Base-by-base conservation (phyloP, 148 eudicot genomes). In the Cornus suecica region DNA sequence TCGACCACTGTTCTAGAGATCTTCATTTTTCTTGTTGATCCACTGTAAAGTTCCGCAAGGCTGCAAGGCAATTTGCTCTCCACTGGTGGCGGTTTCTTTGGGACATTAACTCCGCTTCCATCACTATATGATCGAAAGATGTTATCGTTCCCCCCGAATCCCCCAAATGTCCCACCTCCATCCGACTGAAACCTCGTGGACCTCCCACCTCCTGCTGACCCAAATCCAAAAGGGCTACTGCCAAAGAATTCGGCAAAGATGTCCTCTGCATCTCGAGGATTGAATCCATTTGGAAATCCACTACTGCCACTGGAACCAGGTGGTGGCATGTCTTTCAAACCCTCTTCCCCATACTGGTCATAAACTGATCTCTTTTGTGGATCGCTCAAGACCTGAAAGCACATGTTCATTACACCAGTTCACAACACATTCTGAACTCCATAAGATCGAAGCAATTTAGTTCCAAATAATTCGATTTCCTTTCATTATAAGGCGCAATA, bases 221-320 rank as follows among this genome's bases (percentile, higher is more conserved):
- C 93, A 73, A 79, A 92, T 26, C 75, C 92, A 32, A 94, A 94
- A 18, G 98, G 95, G 73, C 92, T 92, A 18, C 88, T 85, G 42
- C 98, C 98, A 30, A 94, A 94, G 71, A 92, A 94, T 70, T 94
- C 97, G 0, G 98, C 87, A 68, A 94, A 94, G 20, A 94, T 94
- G 67, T 94, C 98, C 69, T 94, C 97, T 15, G 98, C 98, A 69
- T 91, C 89, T 71, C 97, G 79, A 23, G 93, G 92, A 68, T 87
- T 88, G 84, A 75, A 87, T 10, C 89, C 88, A 16, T 73, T 69
- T 14, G 77, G 80, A 26, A 74, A 81, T 15, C 77, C 79, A 13
- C 72, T 73, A 79, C 62, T 81, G 79, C 82, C 79, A 1, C 79
- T 67, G 7, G 87, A 71, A 28, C 89, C 85, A 10, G 89, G 78